Evolutionary conservation across 371 early-diverging fungal genomes (phyloP).

Genomic region (Chytridium lagenaria): DNA sequence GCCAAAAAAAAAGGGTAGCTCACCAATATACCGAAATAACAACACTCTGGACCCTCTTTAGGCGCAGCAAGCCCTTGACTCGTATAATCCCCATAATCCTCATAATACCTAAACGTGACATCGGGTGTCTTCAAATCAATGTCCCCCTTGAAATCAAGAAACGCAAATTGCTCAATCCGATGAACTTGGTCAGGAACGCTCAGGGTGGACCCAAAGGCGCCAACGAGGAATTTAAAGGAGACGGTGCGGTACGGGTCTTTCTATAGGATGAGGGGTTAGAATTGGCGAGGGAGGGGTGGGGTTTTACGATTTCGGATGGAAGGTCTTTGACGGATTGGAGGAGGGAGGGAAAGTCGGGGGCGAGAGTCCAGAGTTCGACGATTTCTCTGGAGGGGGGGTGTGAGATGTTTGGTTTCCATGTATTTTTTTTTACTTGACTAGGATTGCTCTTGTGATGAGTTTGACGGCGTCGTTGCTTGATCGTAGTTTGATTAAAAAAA

Average conservation of each 20-base stretch:
- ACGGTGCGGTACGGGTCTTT: constrained; percentile 63
- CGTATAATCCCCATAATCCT: constrained; percentile 73
- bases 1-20: constrained; percentile 26
- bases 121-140: constrained; percentile 88
- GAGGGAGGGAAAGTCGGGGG: constrained; percentile 66
- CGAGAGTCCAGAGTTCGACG: constrained; percentile 80
- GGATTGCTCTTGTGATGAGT: constrained; percentile 83
- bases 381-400: constrained; percentile 61
- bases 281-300: no score
- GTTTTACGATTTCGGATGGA: constrained; percentile 18
- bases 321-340: constrained; percentile 62
- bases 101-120: constrained; percentile 75
- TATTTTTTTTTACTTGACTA: constrained; percentile 67
- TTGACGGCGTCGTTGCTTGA: constrained; percentile 72
- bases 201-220: constrained; percentile 76
- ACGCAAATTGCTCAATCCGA: constrained; percentile 81
- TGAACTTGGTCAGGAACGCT: constrained; percentile 71
- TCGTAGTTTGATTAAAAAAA: constrained; percentile 75
- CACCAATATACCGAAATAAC: constrained; percentile 74
- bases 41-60: constrained; percentile 48
- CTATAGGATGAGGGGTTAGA: no score
- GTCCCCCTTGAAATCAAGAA: constrained; percentile 74
- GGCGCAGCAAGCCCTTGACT: constrained; percentile 33
- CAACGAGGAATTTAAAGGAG: constrained; percentile 85
- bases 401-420: not conserved